Conservation (phyloP, 495 filamentous ascomycete genomes). For the Daldinia concentrica region DNA sequence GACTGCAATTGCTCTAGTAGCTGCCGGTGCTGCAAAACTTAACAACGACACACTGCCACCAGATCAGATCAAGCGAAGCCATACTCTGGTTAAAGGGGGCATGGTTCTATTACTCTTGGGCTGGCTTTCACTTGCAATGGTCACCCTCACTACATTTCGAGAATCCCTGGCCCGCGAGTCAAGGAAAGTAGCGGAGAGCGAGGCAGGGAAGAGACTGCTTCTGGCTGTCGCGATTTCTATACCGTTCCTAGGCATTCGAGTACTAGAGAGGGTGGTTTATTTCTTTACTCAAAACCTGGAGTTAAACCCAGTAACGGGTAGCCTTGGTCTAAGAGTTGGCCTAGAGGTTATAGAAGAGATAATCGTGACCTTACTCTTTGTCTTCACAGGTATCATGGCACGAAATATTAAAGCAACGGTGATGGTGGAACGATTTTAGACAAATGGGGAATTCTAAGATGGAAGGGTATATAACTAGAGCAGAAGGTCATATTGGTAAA, state of each 20-base stretch:
- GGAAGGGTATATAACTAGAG: too few relatives aligned
- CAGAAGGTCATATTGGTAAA: too few relatives aligned
- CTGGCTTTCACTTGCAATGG: slow-evolving; percentile 46
- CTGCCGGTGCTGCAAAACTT: slow-evolving; percentile 45
- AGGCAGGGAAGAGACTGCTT: slow-evolving; percentile 38
- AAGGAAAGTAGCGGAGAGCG: neutral
- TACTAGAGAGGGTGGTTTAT: slow-evolving; percentile 44
- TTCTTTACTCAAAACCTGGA: slow-evolving; percentile 35
- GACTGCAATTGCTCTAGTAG: slow-evolving; percentile 44
- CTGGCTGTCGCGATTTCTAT: slow-evolving; percentile 44
- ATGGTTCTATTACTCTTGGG: slow-evolving; percentile 46
- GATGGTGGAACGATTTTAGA: neutral
- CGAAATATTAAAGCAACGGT: slow-evolving; percentile 31
- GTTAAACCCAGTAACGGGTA: slow-evolving; percentile 40
- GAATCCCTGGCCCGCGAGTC: neutral
- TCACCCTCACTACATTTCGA: slow-evolving; percentile 39
- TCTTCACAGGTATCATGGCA: slow-evolving; percentile 44
- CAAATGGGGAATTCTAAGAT: neutral
- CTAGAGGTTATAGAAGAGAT: slow-evolving; percentile 49
- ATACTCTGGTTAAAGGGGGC: slow-evolving; percentile 46
- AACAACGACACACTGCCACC: slow-evolving; percentile 25
- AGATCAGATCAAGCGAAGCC: slow-evolving; percentile 26
- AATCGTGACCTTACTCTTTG: slow-evolving; percentile 40
- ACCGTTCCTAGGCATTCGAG: slow-evolving; percentile 45
- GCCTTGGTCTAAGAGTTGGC: slow-evolving; percentile 42